A percentile compares a stretch with the other conserved stretches of the same genome.
Conservation (phyloP, 2,329 filamentous ascomycete species). For the Epichloe amarillans region DNA sequence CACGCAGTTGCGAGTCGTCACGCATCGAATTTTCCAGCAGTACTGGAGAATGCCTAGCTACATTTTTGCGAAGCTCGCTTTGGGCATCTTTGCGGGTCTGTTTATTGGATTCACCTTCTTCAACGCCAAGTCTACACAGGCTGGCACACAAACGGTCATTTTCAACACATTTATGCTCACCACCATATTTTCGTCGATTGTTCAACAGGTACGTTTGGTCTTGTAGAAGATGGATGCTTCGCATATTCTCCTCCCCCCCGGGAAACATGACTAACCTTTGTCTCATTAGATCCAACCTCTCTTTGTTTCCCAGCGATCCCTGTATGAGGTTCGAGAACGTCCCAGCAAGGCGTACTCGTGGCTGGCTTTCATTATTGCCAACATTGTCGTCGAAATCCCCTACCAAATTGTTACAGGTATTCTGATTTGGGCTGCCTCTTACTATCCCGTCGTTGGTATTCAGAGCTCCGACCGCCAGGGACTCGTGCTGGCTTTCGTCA, state of each 20-base stretch:
- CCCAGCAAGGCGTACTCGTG: constrained; percentile 65
- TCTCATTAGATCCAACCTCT: constrained; percentile 42
- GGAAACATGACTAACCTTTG: neutral
- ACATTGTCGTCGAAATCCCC: constrained; percentile 59
- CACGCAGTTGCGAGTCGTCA: constrained; percentile 51
- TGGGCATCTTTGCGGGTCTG: constrained; percentile 46
- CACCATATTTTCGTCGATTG: constrained; percentile 58
- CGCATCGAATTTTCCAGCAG: constrained; percentile 60
- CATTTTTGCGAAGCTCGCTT: constrained; percentile 57
- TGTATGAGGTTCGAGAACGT: constrained; percentile 68
- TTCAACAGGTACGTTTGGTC: constrained; percentile 36
- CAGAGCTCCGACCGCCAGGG: constrained; percentile 43
- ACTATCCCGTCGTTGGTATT: constrained; percentile 47
- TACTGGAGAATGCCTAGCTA: constrained; percentile 74
- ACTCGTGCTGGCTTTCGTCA: constrained; percentile 50
- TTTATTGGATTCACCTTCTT: constrained; percentile 70
- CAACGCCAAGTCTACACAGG: constrained; percentile 36
- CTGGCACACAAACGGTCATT: constrained; percentile 63
- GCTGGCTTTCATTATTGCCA: constrained; percentile 58
- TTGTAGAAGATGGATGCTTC: no score
- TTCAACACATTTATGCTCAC: constrained; percentile 65
- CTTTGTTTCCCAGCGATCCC: constrained; percentile 57
- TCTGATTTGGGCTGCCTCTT: constrained; percentile 52
- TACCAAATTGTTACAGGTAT: constrained; percentile 54
- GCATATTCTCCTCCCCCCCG: no score